Conservation (phyloP, 140 eudicot species). For the Oenanthe javanica region DNA sequence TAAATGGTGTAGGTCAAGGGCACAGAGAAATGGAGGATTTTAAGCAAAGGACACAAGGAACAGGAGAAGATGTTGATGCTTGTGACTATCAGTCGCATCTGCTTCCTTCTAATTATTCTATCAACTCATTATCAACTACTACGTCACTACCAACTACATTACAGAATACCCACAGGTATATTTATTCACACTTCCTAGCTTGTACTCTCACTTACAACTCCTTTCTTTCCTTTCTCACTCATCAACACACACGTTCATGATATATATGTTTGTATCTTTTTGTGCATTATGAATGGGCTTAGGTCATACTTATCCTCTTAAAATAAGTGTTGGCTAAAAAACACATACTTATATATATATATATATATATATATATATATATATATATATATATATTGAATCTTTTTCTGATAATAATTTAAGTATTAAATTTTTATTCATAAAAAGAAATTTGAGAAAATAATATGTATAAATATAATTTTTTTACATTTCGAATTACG, state of each 20-base stretch:
- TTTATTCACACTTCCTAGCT: neutral
- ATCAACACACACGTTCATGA: neutral
- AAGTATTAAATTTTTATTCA: too few relatives aligned
- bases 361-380: too few relatives aligned
- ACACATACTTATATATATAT: too few relatives aligned
- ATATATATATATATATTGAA: too few relatives aligned
- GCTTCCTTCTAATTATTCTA: constrained; percentile 24
- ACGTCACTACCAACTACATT: constrained; percentile 24
- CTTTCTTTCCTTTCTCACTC: neutral
- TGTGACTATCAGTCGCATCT: constrained; percentile 30
- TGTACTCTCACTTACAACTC: neutral
- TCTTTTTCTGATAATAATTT: too few relatives aligned
- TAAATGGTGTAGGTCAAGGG: constrained; percentile 36
- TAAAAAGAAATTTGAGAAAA: too few relatives aligned
- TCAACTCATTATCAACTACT: constrained; percentile 24
- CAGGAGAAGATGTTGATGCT: constrained; percentile 13
- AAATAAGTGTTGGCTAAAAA: too few relatives aligned
- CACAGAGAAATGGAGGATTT: constrained; percentile 30
- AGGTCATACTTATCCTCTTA: too few relatives aligned
- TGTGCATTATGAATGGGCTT: neutral
- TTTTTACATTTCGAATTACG: too few relatives aligned
- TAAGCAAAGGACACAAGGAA: constrained; percentile 25
- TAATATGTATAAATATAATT: too few relatives aligned
- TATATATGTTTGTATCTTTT: neutral
- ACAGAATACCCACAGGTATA: constrained; percentile 39